phyloP scores from a whole-genome alignment of 305 asterid species.

The Fraxinus albicans region DNA sequence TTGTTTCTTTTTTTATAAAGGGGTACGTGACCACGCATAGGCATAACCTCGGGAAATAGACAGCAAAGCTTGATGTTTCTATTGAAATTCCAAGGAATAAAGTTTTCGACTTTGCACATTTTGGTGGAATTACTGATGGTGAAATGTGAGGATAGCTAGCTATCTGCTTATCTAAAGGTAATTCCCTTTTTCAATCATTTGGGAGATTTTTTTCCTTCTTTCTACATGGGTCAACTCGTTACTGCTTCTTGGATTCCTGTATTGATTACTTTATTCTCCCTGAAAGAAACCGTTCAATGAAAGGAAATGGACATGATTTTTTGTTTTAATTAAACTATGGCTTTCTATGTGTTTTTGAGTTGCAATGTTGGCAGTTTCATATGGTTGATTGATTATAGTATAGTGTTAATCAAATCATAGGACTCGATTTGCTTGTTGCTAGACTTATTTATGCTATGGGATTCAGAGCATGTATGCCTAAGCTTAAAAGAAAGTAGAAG shows the following conservation, averaged over 20 bases:
- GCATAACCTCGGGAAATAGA: slow-evolving; percentile 23
- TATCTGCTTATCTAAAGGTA: slow-evolving; percentile 28
- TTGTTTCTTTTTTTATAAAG: slow-evolving; percentile 31
- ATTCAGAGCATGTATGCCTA: neutral
- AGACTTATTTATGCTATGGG: neutral
- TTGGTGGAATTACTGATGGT: slow-evolving; percentile 32
- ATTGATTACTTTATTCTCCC: slow-evolving; percentile 21
- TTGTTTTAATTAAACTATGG: slow-evolving; percentile 11
- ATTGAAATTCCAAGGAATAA: slow-evolving; percentile 42
- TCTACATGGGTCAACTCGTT: slow-evolving; percentile 16
- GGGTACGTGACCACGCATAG: slow-evolving; percentile 43
- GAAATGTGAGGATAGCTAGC: slow-evolving; percentile 23
- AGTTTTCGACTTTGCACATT: slow-evolving; percentile 34
- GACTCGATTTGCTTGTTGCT: neutral
- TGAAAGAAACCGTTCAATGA: slow-evolving; percentile 12
- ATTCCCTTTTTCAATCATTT: slow-evolving; percentile 32
- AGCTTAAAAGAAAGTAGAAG: neutral
- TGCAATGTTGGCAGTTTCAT: neutral
- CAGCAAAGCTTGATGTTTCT: slow-evolving; percentile 26
- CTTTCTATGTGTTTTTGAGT: slow-evolving; percentile 8
- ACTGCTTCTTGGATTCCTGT: slow-evolving; percentile 26
- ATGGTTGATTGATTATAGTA: neutral
- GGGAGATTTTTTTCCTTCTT: slow-evolving; percentile 17
- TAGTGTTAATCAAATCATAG: neutral
- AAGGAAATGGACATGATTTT: neutral